Evolutionary conservation across 805 yeast species (phyloP).

Genomic region (Wickerhamomyces pijperi): DNA sequence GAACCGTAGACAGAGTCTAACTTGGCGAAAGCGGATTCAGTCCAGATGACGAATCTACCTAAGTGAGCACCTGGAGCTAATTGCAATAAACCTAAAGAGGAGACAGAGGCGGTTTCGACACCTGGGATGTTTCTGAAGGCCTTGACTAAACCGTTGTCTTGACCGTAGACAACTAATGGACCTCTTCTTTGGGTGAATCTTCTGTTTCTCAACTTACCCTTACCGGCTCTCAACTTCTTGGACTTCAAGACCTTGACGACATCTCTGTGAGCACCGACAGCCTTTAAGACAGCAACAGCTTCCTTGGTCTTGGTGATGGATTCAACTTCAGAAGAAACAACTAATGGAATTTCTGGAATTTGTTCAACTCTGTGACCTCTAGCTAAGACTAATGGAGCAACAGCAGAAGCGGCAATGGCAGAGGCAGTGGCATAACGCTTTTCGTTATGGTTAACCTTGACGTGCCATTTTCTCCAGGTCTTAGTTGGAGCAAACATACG

Average conservation of each 20-base stretch:
- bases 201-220: slow-evolving; percentile 99
- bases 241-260: slow-evolving; percentile 96
- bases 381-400: slow-evolving; percentile 95
- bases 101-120: slow-evolving; percentile 93
- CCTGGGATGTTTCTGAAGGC: slow-evolving; percentile 99
- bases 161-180: slow-evolving; percentile 95
- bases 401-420: slow-evolving; percentile 98
- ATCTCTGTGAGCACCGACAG: slow-evolving; percentile 97
- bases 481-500: slow-evolving; percentile 99
- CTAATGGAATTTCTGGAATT: slow-evolving; percentile 97
- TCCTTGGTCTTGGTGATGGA: slow-evolving; percentile 94
- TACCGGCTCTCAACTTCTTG: slow-evolving; percentile 98
- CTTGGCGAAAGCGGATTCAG: slow-evolving; percentile 95
- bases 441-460: slow-evolving; percentile 99
- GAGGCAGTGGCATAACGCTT: slow-evolving; percentile 99
- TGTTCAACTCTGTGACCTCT: slow-evolving; percentile 99
- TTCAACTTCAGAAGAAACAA: slow-evolving; percentile 89
- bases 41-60: slow-evolving; percentile 99
- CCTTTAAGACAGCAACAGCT: slow-evolving; percentile 95
- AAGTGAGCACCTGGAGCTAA: slow-evolving; percentile 99
- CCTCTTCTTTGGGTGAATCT: slow-evolving; percentile 99
- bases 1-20: slow-evolving; percentile 97
- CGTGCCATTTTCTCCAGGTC: slow-evolving; percentile 99
- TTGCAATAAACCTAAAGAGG: slow-evolving; percentile 89
- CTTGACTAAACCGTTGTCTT: slow-evolving; percentile 95